Evolutionary conservation across 495 filamentous ascomycete species (phyloP).

Genomic region (Parmelia sp.): DNA sequence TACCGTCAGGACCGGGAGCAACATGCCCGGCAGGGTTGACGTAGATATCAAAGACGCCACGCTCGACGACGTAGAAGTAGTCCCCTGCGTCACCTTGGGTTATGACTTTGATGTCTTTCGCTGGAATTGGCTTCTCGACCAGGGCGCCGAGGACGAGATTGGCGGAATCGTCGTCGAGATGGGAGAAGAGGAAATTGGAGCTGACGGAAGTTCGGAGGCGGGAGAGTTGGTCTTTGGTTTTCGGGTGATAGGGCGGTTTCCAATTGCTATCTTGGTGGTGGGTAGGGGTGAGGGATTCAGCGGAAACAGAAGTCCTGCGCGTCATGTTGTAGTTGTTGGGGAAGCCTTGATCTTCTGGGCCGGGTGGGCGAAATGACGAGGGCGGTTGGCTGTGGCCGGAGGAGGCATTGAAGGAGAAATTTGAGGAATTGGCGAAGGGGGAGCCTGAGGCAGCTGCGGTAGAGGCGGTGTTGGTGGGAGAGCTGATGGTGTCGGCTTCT

Average conservation of each 20-base stretch:
- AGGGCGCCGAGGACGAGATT: slow-evolving; percentile 82
- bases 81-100: slow-evolving; percentile 93
- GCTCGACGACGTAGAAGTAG: slow-evolving; percentile 96
- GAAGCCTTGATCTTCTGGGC: slow-evolving; percentile 56
- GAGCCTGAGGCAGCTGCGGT: slow-evolving; percentile 24
- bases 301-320: slow-evolving; percentile 92
- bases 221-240: slow-evolving; percentile 70
- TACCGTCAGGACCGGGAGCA: slow-evolving; percentile 73
- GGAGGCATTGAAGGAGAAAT: slow-evolving; percentile 17
- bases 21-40: slow-evolving; percentile 76
- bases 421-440: slow-evolving; percentile 21
- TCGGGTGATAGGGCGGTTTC: slow-evolving; percentile 77
- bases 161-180: slow-evolving; percentile 87
- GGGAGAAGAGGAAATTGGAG: slow-evolving; percentile 88
- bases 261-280: slow-evolving; percentile 79
- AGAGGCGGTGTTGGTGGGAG: slow-evolving; percentile 54
- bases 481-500: slow-evolving; percentile 51
- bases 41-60: slow-evolving; percentile 83
- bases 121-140: slow-evolving; percentile 90
- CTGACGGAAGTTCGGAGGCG: slow-evolving; percentile 77
- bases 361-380: slow-evolving; percentile 27
- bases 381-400: slow-evolving; percentile 13
- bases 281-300: slow-evolving; percentile 88
- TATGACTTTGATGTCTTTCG: slow-evolving; percentile 94
- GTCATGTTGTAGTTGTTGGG: slow-evolving; percentile 90